Conservation (phyloP, 2,329 filamentous ascomycete species). For the Aspergillus sp. region DNA sequence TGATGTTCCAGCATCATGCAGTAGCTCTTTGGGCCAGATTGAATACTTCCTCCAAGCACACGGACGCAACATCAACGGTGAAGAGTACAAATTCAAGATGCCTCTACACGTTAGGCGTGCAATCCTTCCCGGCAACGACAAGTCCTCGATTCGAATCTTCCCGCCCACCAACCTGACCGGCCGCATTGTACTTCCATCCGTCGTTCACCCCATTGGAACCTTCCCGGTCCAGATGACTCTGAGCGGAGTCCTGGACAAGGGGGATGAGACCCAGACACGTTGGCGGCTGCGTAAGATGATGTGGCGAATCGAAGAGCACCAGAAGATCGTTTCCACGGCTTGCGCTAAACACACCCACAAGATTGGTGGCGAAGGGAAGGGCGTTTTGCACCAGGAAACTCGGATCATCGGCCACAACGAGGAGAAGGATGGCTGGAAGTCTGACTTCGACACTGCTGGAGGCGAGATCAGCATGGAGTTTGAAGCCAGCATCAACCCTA, state of each 20-base stretch:
- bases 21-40: slow-evolving; percentile 70
- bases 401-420: slow-evolving; percentile 78
- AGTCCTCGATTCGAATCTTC: slow-evolving; percentile 90
- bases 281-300: slow-evolving; percentile 91
- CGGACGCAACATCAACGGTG: slow-evolving; percentile 60
- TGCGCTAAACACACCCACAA: slow-evolving; percentile 74
- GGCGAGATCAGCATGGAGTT: slow-evolving; percentile 83
- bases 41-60: slow-evolving; percentile 76
- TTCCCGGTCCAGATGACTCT: slow-evolving; percentile 79
- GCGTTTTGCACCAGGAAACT: slow-evolving; percentile 69
- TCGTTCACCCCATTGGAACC: slow-evolving; percentile 81
- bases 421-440: slow-evolving; percentile 88
- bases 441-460: slow-evolving; percentile 64
- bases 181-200: slow-evolving; percentile 74
- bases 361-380: slow-evolving; percentile 66
- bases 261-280: slow-evolving; percentile 67
- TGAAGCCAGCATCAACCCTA: slow-evolving; percentile 60
- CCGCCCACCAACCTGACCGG: slow-evolving; percentile 93
- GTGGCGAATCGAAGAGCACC: slow-evolving; percentile 89
- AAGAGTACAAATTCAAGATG: slow-evolving; percentile 65
- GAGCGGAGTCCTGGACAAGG: slow-evolving; percentile 78
- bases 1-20: slow-evolving; percentile 78
- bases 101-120: slow-evolving; percentile 75
- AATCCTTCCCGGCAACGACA: slow-evolving; percentile 74
- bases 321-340: slow-evolving; percentile 74